Evolutionary conservation across 371 early-diverging fungal genomes (phyloP), one percentile per base, ranked within the genome.

Genomic region (Apophysomyces elegans): DNA sequence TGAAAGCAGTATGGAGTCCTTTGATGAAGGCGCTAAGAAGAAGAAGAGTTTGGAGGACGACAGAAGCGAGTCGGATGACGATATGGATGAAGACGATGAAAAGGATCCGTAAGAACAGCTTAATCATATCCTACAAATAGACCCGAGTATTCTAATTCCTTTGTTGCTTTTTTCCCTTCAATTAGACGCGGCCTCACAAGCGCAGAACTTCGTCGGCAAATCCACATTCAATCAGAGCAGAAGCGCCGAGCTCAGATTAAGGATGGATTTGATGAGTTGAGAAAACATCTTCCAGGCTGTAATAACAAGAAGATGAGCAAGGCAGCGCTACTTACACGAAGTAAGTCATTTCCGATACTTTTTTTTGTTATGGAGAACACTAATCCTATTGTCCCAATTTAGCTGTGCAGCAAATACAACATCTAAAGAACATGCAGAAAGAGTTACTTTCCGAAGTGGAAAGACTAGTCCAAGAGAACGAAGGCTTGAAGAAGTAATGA

Each of bases 231-330:
- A 61, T 83, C 83, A 54, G 83, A 83, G 54, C 83, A 83, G 56
- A 80, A 79, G 61, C 73, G 83, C 62, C 79, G 83, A 47, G 83
- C 83, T 37, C 80, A 83, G 44, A 83, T 83, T 59, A 79, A 79
- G 45, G 80, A 80, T 72, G 83, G 83, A 1, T 83, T 83, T 62
- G 83, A 83, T 72, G 83, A 83, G 66, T 67, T 83, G 44, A 68
- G 77, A 73, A 81, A 81, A 47, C 81, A 81, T 66, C 69, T 81
- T 35, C 81, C 81, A 38, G 81, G 81, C 14, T 81, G 81, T 47
- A 76, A 76, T 56, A 83, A 79, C 62, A 84, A 84, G 62, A 84
- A 86, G 62, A 82, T 86, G 79, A 81, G 82, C 61, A 86, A 86
- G 65, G 86, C 86, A 41, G 79, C 81, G 54, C 66, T 86, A 45